Evolutionary conservation across 345 rosid genomes (phyloP).

Genomic region (Syzygium grande): DNA sequence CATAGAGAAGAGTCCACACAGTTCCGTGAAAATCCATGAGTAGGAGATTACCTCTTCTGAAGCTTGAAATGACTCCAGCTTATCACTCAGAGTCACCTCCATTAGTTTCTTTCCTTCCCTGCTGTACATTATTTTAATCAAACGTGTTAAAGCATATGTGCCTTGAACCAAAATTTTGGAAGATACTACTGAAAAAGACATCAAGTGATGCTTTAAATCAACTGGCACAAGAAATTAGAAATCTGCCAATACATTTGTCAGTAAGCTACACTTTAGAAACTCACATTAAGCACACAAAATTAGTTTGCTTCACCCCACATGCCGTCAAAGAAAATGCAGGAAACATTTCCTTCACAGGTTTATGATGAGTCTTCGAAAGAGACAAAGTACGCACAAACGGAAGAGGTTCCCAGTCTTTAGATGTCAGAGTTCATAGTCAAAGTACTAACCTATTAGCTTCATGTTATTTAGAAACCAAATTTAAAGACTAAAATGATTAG

Average conservation of each 20-base stretch:
- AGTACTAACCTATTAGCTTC: not conserved
- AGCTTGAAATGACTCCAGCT: constrained; percentile 78
- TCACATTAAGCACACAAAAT: not conserved
- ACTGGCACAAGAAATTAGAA: not conserved
- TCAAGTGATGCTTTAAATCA: not conserved
- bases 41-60: constrained; percentile 59
- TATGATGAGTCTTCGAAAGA: not conserved
- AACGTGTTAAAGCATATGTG: not conserved
- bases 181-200: not conserved
- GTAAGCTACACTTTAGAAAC: not conserved
- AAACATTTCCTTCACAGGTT: not conserved
- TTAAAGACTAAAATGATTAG: not conserved
- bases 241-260: not conserved
- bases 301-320: not conserved
- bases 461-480: not conserved
- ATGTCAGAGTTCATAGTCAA: not conserved
- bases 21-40: not conserved
- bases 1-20: not conserved
- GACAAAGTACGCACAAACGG: not conserved
- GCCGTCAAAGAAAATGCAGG: not conserved
- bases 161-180: not conserved
- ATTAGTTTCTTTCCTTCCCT: constrained; percentile 62
- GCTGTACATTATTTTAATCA: constrained; percentile 2
- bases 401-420: not conserved
- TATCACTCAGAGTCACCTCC: constrained; percentile 69